Evolutionary conservation across 345 rosid genomes (phyloP).

Genomic region (Raphanus raphanistrum): DNA sequence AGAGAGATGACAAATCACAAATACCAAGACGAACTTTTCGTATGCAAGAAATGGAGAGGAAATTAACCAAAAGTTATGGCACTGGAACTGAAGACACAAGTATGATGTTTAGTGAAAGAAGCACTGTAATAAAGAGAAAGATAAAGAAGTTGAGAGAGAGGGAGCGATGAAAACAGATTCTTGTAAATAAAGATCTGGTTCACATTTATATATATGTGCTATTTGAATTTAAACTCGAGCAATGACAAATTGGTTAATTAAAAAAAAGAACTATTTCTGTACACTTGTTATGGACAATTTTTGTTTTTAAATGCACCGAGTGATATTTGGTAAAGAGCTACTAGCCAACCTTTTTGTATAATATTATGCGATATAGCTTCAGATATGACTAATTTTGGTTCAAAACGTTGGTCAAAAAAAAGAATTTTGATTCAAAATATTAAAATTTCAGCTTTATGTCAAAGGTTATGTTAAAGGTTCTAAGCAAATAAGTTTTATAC

Average conservation of each 20-base stretch:
- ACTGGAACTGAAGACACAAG: slow-evolving; percentile 40
- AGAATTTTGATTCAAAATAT: neutral
- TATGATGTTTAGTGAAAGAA: slow-evolving; percentile 31
- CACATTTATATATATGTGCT: slow-evolving; percentile 22
- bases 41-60: slow-evolving; percentile 9
- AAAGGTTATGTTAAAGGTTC: slow-evolving; percentile 28
- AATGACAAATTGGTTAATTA: slow-evolving; percentile 26
- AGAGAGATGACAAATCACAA: slow-evolving; percentile 28
- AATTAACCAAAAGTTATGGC: slow-evolving; percentile 28
- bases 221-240: slow-evolving; percentile 40
- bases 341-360: slow-evolving; percentile 28
- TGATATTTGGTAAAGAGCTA: slow-evolving; percentile 16
- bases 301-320: slow-evolving; percentile 35
- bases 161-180: slow-evolving; percentile 10
- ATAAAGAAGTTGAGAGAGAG: neutral
- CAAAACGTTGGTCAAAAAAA: neutral
- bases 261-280: neutral
- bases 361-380: slow-evolving; percentile 27
- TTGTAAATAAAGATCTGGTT: slow-evolving; percentile 11
- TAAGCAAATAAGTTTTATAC: neutral
- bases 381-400: slow-evolving; percentile 3
- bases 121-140: slow-evolving; percentile 19
- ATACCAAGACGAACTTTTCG: slow-evolving; percentile 29
- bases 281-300: slow-evolving; percentile 27
- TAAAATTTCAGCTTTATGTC: slow-evolving; percentile 3